These are phyloP conservation scores for Ilex paraguariensis DNA, from an alignment of 305 asterid genomes.

Conservation along the genomic window DNA sequence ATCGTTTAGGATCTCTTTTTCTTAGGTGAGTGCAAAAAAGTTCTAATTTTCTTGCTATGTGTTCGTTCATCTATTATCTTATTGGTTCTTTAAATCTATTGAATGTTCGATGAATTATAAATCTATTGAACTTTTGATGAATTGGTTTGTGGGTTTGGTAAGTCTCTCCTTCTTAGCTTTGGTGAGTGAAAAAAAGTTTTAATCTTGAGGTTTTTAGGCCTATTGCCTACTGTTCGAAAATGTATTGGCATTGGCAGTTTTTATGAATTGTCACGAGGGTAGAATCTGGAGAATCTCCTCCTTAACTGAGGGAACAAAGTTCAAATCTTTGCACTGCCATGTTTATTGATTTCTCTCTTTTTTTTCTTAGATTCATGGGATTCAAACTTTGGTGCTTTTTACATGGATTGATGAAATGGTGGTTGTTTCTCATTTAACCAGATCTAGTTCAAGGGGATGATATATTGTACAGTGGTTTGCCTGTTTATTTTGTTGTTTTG, in stretches of 20 bases:
- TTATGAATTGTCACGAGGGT: neutral
- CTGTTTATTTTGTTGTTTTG: constrained; percentile 17
- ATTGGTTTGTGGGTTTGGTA: too few species aligned
- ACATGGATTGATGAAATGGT: neutral
- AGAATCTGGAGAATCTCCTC: neutral
- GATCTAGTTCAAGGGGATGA: neutral
- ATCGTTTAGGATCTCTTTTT: constrained; percentile 77
- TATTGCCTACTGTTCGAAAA: too few species aligned
- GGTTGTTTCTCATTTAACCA: neutral
- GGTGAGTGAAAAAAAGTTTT: neutral
- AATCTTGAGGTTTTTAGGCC: too few species aligned
- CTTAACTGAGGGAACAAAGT: neutral
- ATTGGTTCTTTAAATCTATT: too few species aligned
- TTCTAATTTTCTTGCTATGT: too few species aligned
- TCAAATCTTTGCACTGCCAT: too few species aligned
- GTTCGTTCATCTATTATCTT: too few species aligned
- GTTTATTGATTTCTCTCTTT: neutral
- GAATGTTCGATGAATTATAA: too few species aligned
- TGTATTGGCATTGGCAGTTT: neutral
- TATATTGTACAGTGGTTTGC: neutral
- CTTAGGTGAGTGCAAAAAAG: constrained; percentile 56
- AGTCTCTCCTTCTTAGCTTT: too few species aligned
- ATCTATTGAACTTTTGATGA: too few species aligned
- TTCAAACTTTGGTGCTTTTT: neutral
- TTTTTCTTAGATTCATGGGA: neutral